Conservation (phyloP, 805 yeast species). For the Candida saitoana region DNA sequence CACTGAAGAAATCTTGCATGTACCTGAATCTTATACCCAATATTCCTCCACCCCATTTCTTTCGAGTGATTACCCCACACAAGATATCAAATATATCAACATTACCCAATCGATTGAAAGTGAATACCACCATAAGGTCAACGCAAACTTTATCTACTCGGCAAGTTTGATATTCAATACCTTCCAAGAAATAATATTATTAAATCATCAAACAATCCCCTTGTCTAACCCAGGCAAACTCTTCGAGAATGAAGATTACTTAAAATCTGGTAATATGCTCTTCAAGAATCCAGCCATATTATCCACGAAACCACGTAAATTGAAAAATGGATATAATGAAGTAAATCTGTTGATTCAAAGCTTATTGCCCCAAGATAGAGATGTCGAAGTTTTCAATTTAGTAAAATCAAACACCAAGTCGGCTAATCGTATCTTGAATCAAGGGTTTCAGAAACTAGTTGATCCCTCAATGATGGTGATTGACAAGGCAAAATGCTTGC, state of each 20-base stretch:
- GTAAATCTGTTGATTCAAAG: conserved; percentile 19
- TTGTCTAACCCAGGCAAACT: conserved; percentile 15
- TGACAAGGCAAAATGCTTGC: conserved; percentile 21
- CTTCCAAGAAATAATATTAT: conserved; percentile 26
- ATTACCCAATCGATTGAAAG: conserved; percentile 14
- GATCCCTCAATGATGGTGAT: conserved; percentile 27
- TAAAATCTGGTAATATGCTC: conserved; percentile 21
- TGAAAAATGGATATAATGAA: conserved; percentile 28
- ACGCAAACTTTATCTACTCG: conserved; percentile 14
- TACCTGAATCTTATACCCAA: conserved; percentile 11
- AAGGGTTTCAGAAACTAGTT: conserved; percentile 19
- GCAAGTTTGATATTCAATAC: conserved; percentile 29
- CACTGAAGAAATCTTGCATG: conserved; percentile 12
- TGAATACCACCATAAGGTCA: conserved; percentile 11
- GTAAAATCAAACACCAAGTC: conserved; percentile 4
- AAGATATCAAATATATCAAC: conserved; percentile 26
- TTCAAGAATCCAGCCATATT: conserved; percentile 25
- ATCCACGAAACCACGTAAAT: conserved; percentile 14
- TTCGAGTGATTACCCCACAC: conserved; percentile 17
- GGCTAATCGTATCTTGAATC: conserved; percentile 17
- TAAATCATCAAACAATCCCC: conserved; percentile 26
- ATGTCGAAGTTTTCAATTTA: conserved; percentile 17
- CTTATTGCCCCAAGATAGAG: conserved; percentile 19
- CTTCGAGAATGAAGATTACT: conserved; percentile 18
- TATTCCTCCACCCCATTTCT: conserved; percentile 6